Percentiles rank a stretch among this genome's conserved stretches.
phyloP scores from a whole-genome alignment of 768 basidiomycete genomes.

The Hypsizygus marmoreus region DNA sequence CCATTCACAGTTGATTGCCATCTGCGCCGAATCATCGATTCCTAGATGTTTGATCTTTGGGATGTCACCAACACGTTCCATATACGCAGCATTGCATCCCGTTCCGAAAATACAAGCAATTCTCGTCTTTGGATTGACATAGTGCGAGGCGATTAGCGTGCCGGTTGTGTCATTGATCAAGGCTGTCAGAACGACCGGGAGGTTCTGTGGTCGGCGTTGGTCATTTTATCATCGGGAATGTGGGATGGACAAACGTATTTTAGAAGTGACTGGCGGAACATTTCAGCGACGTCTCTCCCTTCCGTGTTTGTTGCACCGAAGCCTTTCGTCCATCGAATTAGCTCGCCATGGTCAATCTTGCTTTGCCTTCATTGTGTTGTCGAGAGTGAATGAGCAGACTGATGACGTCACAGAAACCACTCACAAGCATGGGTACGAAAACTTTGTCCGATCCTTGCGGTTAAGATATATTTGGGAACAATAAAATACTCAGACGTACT shows the following conservation, averaged over 20 bases:
- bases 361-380: slow-evolving; percentile 62
- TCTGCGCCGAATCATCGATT: slow-evolving; percentile 62
- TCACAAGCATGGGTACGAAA: slow-evolving; percentile 94
- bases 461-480: slow-evolving; percentile 6
- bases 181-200: slow-evolving; percentile 83
- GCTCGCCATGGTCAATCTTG: slow-evolving; percentile 88
- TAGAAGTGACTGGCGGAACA: slow-evolving; percentile 84
- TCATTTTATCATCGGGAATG: neutral
- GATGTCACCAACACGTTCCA: slow-evolving; percentile 86
- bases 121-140: slow-evolving; percentile 87
- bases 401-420: slow-evolving; percentile 29
- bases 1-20: slow-evolving; percentile 99
- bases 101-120: slow-evolving; percentile 98
- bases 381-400: neutral
- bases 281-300: slow-evolving; percentile 87
- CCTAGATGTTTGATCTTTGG: slow-evolving; percentile 82
- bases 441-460: slow-evolving; percentile 41
- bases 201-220: slow-evolving; percentile 48
- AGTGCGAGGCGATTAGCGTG: slow-evolving; percentile 94
- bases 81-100: slow-evolving; percentile 97
- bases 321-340: slow-evolving; percentile 99
- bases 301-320: slow-evolving; percentile 92
- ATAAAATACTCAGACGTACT: slow-evolving; percentile 44
- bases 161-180: slow-evolving; percentile 99
- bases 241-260: slow-evolving; percentile 62